A percentile compares a stretch with the other conserved stretches of the same genome.
These are phyloP conservation scores for Tillandsia fasciculata DNA, from an alignment of 176 grass and related monocot species.

Conservation along the genomic window DNA sequence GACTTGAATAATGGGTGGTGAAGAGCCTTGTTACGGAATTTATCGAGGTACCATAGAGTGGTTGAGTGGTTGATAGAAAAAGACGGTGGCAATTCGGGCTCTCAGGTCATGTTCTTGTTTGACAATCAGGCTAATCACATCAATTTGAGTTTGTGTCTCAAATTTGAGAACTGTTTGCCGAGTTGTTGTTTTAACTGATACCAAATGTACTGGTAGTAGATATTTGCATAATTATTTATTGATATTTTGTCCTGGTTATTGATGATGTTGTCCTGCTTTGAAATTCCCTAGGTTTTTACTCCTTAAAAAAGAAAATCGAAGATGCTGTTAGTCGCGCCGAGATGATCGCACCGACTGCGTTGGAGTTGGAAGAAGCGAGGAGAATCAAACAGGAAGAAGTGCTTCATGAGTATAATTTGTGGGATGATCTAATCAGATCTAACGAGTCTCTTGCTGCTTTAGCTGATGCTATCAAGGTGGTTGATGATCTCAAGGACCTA, in stretches of 20 bases:
- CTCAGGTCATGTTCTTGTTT: too few relatives aligned
- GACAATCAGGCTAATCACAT: too few relatives aligned
- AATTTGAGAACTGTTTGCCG: too few relatives aligned
- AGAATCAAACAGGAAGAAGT: slow-evolving; percentile 64
- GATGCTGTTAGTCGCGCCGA: slow-evolving; percentile 61
- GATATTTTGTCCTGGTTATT: not conserved
- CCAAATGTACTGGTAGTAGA: too few relatives aligned
- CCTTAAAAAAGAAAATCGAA: slow-evolving; percentile 76
- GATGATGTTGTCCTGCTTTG: not conserved
- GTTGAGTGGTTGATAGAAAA: too few relatives aligned
- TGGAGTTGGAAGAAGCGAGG: slow-evolving; percentile 66
- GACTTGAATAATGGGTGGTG: too few relatives aligned
- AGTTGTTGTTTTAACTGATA: too few relatives aligned
- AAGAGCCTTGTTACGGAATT: too few relatives aligned
- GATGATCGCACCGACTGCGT: slow-evolving; percentile 35
- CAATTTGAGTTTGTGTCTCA: too few relatives aligned
- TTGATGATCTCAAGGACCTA: slow-evolving; percentile 85
- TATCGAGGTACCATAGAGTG: too few relatives aligned
- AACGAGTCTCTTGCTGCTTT: slow-evolving; percentile 56
- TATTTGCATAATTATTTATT: too few relatives aligned
- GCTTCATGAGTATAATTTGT: slow-evolving; percentile 39
- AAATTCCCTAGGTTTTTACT: slow-evolving; percentile 51
- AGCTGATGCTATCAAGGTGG: slow-evolving; percentile 54
- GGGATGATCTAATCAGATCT: slow-evolving; percentile 64
- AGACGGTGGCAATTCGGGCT: too few relatives aligned